Conservation (phyloP, 441 rosid species). For the Mallotus repandus region DNA sequence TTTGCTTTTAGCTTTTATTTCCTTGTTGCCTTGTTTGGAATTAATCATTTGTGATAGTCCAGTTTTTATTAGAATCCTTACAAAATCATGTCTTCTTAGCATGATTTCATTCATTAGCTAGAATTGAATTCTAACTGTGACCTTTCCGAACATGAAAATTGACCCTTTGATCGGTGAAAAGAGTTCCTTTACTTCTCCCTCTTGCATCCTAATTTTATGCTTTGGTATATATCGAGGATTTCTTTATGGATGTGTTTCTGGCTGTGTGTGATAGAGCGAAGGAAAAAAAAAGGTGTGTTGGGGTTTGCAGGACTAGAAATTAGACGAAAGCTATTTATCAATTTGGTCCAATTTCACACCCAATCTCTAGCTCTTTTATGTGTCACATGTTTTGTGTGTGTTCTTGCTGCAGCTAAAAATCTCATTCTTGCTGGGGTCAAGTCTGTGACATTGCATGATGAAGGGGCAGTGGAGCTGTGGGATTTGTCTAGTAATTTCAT, state of each 20-base stretch:
- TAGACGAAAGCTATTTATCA: background rate
- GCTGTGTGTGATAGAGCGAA: background rate
- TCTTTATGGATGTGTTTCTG: too few relatives aligned
- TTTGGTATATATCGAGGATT: too few relatives aligned
- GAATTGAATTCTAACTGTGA: too few relatives aligned
- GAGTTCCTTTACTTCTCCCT: too few relatives aligned
- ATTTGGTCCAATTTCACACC: background rate
- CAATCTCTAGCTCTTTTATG: background rate
- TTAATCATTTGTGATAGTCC: too few relatives aligned
- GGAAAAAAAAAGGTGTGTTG: too few relatives aligned
- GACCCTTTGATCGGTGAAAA: too few relatives aligned
- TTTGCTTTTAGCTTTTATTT: background rate
- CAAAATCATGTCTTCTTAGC: too few relatives aligned
- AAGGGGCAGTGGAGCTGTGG: conserved; percentile 77
- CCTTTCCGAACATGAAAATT: too few relatives aligned
- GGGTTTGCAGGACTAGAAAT: background rate
- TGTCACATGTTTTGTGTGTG: background rate
- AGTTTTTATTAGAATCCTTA: too few relatives aligned
- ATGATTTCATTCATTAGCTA: too few relatives aligned
- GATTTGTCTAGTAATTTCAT: conserved; percentile 78
- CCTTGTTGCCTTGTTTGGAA: too few relatives aligned
- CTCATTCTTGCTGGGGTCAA: conserved; percentile 93
- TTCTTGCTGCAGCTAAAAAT: conserved; percentile 68
- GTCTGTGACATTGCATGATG: conserved; percentile 88
- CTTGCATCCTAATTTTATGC: background rate